Percentiles rank a stretch among this genome's conserved stretches.
phyloP scores from a whole-genome alignment of 169 alveolate genomes.

The Plasmodium sp. region DNA sequence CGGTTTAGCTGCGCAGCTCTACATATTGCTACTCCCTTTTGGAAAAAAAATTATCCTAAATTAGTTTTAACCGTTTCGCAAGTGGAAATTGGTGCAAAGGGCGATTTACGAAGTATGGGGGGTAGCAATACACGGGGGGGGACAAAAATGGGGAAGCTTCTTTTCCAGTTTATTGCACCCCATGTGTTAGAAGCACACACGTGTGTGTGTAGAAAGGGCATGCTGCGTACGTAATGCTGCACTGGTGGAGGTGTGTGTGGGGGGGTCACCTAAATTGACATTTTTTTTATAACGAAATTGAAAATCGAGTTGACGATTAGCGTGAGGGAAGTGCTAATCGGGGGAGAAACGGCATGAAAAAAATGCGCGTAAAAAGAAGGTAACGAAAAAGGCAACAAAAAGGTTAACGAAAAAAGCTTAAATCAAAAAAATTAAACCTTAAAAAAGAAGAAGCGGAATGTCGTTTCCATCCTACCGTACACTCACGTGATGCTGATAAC shows the following conservation, averaged over 20 bases:
- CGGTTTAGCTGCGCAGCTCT: background rate
- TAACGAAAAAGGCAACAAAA: background rate
- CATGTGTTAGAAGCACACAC: background rate
- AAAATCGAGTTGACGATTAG: background rate
- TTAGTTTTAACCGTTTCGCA: no score
- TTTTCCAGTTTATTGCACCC: background rate
- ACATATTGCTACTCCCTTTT: background rate
- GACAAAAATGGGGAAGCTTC: background rate
- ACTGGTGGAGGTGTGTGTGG: background rate
- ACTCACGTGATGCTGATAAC: background rate
- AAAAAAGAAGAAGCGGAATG: background rate
- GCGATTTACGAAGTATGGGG: background rate
- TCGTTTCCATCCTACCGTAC: background rate
- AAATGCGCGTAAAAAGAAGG: background rate
- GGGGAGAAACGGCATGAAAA: background rate
- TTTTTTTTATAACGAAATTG: background rate
- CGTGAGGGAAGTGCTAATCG: background rate
- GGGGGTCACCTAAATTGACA: background rate
- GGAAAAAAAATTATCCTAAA: background rate
- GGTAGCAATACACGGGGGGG: background rate
- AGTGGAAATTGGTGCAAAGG: background rate
- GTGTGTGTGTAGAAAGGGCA: background rate
- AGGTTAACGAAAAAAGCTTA: background rate
- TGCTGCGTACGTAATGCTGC: background rate
- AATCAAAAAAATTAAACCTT: background rate